Base-by-base conservation (phyloP, 73 alveolate species). In the Paramecium primaurelia region DNA sequence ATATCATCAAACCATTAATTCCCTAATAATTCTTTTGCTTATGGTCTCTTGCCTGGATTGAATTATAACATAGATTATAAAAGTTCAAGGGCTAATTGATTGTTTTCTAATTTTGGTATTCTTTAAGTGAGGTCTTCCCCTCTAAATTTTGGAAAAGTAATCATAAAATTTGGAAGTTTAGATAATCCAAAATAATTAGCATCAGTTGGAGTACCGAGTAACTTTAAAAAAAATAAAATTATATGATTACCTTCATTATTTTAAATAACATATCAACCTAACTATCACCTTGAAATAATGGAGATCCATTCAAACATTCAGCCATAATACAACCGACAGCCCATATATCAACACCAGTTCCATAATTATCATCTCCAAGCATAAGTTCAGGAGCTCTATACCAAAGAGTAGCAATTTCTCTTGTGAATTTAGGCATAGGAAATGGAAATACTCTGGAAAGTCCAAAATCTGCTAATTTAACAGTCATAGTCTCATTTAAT, bases 341-440 rank as follows among this genome's bases (percentile, higher is more conserved):
- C 99, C 99, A 98, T 92, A 97, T 95, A 94, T 98, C 99, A 34
- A 97, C 94, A 11, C 97, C 98, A 60, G 97, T 95, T 9, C 97
- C 96, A 92, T 96, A 96, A 20, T 85, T 26, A 11, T 85, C 93
- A 18, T 96, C 95, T 20, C 99, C 99, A 49, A 98, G 93, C 64
- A 98, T 93, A 11, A 98, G 77, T 90, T 98, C 99, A 36, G 99
- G 99, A 8, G 99, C 97, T 59, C 99, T 93, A 84, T 98, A 98
- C 96, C 99, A 98, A 34, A 95, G 97, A 10, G 99, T 98, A 5
- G 96, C 99, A 0, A 98, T 99, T 60, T 92, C 92, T 36, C 86
- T 88, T n/a, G 99, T 97, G 86, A 92, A 95, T 28, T 95, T 96
- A 42, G 95, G 88, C 18, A 96, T 92, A 0, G 99, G 99, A 32